Conservation (phyloP, 352 stramenopile species). For the Globisporangium solare region DNA sequence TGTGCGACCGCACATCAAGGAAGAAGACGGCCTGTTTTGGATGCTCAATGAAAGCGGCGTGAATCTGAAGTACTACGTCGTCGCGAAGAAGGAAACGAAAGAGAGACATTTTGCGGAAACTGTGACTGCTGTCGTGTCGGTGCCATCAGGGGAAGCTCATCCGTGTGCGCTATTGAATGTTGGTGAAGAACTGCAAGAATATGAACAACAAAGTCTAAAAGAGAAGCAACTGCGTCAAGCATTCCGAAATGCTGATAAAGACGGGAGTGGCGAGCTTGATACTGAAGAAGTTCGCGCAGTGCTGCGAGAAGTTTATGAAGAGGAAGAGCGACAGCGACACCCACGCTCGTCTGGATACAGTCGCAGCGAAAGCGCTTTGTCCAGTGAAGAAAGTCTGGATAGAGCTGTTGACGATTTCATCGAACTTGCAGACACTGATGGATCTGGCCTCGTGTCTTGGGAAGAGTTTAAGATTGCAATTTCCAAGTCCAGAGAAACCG, state of each 20-base stretch:
- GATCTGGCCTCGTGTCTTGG: constrained; percentile 74
- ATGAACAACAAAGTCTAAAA: constrained; percentile 76
- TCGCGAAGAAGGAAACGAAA: constrained; percentile 65
- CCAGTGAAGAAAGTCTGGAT: constrained; percentile 57
- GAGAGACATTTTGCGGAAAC: constrained; percentile 44
- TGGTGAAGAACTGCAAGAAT: constrained; percentile 63
- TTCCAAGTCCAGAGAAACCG: constrained; percentile 59
- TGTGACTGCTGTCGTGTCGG: constrained; percentile 44
- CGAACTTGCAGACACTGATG: constrained; percentile 67
- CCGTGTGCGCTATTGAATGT: constrained; percentile 59
- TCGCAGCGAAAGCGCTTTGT: constrained; percentile 43
- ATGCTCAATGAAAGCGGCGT: constrained; percentile 79
- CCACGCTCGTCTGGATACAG: constrained; percentile 8
- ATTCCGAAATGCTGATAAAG: constrained; percentile 69
- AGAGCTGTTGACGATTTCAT: constrained; percentile 74
- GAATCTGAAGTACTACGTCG: constrained; percentile 77
- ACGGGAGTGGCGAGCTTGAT: constrained; percentile 75
- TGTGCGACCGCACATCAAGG: constrained; percentile 73
- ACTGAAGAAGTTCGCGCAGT: constrained; percentile 73
- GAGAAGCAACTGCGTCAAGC: constrained; percentile 82
- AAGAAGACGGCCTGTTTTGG: constrained; percentile 81
- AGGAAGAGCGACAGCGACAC: constrained; percentile 50
- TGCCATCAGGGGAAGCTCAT: constrained; percentile 43
- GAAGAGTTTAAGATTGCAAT: constrained; percentile 87
- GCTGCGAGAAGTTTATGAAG: constrained; percentile 63